Percentiles rank a stretch among this genome's conserved stretches.
These are phyloP conservation scores for Trametes villosa DNA, from an alignment of 768 basidiomycete species.

Conservation along the genomic window DNA sequence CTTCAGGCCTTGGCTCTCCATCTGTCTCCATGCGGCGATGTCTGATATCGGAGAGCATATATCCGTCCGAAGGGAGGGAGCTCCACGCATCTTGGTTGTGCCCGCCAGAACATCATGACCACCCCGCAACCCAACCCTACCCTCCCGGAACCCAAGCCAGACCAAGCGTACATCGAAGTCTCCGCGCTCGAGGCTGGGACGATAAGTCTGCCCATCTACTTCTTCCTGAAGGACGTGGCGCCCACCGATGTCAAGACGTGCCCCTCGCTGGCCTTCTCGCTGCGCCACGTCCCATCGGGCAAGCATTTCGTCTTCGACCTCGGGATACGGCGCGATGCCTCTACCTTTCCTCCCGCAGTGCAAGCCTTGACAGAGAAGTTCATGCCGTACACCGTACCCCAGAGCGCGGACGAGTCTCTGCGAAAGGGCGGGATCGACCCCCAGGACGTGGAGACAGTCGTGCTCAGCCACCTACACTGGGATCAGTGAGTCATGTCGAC, in stretches of 20 bases:
- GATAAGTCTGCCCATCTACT: conserved; percentile 43
- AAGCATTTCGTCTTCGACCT: conserved; percentile 55
- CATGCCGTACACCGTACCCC: conserved; percentile 14
- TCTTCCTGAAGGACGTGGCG: conserved; percentile 41
- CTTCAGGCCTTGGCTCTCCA: too few relatives aligned
- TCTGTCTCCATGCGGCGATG: too few relatives aligned
- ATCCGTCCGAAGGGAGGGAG: too few relatives aligned
- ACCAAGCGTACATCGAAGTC: conserved; percentile 56
- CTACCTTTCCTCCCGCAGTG: conserved; percentile 44
- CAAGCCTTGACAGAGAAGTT: conserved; percentile 34
- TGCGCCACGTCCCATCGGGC: conserved; percentile 48
- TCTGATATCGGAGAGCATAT: too few relatives aligned
- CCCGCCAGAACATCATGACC: too few relatives aligned
- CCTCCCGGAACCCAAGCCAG: conserved; percentile 44
- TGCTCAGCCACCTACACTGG: conserved; percentile 58
- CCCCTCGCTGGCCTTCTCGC: conserved; percentile 56
- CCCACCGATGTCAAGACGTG: conserved; percentile 33
- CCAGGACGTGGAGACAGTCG: conserved; percentile 47
- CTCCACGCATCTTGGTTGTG: too few relatives aligned
- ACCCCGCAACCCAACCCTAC: not conserved
- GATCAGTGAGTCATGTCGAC: conserved; percentile 39
- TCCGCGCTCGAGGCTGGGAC: conserved; percentile 60
- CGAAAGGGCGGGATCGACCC: conserved; percentile 51
- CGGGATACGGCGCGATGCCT: conserved; percentile 53
- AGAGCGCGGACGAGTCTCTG: conserved; percentile 50